phyloP scores from a whole-genome alignment of 768 basidiomycete genomes.

The Psilocybe cubensis region DNA sequence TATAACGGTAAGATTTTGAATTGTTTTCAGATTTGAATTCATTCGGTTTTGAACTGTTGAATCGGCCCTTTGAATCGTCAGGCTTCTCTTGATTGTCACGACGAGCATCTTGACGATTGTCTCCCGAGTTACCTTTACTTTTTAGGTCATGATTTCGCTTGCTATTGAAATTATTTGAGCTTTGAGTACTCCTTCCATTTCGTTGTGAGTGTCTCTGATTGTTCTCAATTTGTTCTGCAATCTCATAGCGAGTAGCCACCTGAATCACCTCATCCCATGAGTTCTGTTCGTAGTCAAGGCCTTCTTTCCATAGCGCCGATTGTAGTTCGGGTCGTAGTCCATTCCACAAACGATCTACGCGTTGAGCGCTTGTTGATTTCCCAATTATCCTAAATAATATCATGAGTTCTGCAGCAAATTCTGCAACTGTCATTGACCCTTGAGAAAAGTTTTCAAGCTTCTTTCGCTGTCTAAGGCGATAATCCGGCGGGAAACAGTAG shows the following conservation, averaged over 20 bases:
- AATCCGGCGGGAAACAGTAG: conserved; percentile 36
- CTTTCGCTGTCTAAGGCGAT: conserved; percentile 24
- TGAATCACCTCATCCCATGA: conserved; percentile 24
- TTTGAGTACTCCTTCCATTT: neutral
- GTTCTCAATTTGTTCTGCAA: neutral
- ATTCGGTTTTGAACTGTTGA: neutral
- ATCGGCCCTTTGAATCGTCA: neutral
- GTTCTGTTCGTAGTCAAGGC: conserved; percentile 28
- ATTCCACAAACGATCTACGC: conserved; percentile 37
- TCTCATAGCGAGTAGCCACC: neutral
- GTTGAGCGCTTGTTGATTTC: conserved; percentile 21
- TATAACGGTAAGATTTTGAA: neutral
- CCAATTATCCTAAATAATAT: conserved; percentile 33
- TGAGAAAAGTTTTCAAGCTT: conserved; percentile 26
- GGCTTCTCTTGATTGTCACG: neutral
- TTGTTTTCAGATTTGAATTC: neutral
- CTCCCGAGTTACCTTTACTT: neutral
- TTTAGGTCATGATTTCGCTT: neutral
- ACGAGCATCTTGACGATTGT: neutral
- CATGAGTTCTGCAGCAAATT: conserved; percentile 33
- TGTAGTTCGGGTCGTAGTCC: conserved; percentile 30
- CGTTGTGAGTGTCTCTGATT: neutral
- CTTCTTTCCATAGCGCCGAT: conserved; percentile 27
- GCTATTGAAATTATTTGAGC: no score
- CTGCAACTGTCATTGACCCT: conserved; percentile 23